A percentile compares a stretch with the other conserved stretches of the same genome.
Evolutionary conservation across 495 filamentous ascomycete genomes (phyloP).

Genomic region (Penicillium bialowiezense): DNA sequence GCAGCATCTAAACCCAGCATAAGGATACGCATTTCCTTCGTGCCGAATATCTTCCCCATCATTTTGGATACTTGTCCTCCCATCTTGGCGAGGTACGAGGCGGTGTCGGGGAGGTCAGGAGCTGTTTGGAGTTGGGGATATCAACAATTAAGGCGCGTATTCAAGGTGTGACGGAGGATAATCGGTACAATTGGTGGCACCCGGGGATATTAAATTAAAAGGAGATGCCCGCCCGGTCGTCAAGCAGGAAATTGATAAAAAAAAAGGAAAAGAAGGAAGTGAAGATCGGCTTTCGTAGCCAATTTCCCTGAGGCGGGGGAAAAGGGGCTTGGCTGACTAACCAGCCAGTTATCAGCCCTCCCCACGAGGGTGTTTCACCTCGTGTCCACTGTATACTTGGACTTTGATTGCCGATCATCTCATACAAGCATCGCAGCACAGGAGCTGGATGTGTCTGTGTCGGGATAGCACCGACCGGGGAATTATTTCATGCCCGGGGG

Average conservation of each 20-base stretch:
- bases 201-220: not conserved
- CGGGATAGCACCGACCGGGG: no score
- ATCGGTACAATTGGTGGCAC: not conserved
- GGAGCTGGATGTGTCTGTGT: no score
- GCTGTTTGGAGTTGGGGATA: not conserved
- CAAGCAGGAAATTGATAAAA: not conserved
- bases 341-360: constrained; percentile 6
- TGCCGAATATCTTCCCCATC: constrained; percentile 97
- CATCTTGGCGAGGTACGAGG: constrained; percentile 51
- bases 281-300: constrained; percentile 6
- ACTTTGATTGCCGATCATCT: no score
- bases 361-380: constrained; percentile 10
- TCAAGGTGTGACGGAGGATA: not conserved
- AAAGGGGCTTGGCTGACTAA: constrained; percentile 40
- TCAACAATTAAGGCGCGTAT: constrained; percentile 4
- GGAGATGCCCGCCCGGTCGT: constrained; percentile 5
- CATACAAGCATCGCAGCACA: not conserved
- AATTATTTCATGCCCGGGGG: no score
- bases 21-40: constrained; percentile 95
- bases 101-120: constrained; percentile 9
- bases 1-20: constrained; percentile 98
- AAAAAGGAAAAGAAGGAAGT: constrained; percentile 3
- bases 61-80: constrained; percentile 81
- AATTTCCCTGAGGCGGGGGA: constrained; percentile 30
- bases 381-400: not conserved